Percentiles rank a stretch among this genome's conserved stretches.
phyloP scores from a whole-genome alignment of 257 asterid species.

The Primulina tabacum region DNA sequence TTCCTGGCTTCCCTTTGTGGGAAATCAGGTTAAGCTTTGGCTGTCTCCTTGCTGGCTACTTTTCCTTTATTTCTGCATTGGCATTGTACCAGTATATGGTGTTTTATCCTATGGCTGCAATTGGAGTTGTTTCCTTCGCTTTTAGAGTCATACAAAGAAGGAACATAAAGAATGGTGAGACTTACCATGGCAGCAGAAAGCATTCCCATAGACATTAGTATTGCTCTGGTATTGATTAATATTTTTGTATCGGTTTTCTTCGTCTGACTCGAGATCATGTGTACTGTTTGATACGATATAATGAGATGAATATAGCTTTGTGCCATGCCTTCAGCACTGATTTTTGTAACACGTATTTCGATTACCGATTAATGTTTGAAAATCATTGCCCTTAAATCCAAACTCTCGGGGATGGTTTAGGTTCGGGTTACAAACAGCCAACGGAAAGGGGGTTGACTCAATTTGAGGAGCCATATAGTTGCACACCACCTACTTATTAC shows the following conservation, averaged over 20 bases:
- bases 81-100: slow-evolving; percentile 71
- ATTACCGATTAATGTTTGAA: not conserved
- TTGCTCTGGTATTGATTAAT: not conserved
- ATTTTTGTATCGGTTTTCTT: slow-evolving; percentile 13
- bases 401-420: not conserved
- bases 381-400: not conserved
- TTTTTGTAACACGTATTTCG: not conserved
- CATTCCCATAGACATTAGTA: slow-evolving; percentile 79
- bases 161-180: slow-evolving; percentile 58
- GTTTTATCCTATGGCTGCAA: slow-evolving; percentile 69
- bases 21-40: slow-evolving; percentile 74
- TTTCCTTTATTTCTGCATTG: slow-evolving; percentile 61
- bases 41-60: slow-evolving; percentile 72
- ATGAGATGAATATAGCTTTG: not conserved
- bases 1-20: slow-evolving; percentile 55
- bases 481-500: not conserved
- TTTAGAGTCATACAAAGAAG: slow-evolving; percentile 64
- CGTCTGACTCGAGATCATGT: slow-evolving; percentile 20
- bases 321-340: not conserved
- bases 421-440: not conserved
- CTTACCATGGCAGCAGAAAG: slow-evolving; percentile 53
- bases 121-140: slow-evolving; percentile 65
- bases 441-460: not conserved
- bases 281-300: not conserved
- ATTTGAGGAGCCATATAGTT: not conserved